These are phyloP conservation scores for Camellia japonica DNA, from an alignment of 148 eudicot genomes.

Conservation along the genomic window DNA sequence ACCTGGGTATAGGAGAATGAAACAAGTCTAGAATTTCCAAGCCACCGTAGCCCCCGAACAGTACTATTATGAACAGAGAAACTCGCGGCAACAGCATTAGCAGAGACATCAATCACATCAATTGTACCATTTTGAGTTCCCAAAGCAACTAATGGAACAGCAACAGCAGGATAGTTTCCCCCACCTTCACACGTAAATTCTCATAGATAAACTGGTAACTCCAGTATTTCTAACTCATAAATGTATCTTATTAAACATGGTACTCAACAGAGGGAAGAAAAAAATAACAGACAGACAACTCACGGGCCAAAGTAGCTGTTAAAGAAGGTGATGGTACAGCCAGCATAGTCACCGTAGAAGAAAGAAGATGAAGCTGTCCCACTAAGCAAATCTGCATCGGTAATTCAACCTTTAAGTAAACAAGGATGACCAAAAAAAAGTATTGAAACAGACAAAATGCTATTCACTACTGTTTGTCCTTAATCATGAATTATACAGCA, in stretches of 20 bases:
- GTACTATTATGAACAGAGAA: constrained; percentile 72
- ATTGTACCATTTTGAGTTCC: constrained; percentile 91
- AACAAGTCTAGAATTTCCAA: constrained; percentile 91
- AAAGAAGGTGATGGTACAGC: constrained; percentile 99
- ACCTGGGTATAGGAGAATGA: constrained; percentile 93
- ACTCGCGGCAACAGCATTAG: constrained; percentile 84
- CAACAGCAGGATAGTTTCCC: constrained; percentile 92
- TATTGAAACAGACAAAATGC: not conserved
- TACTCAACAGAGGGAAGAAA: constrained; percentile 16
- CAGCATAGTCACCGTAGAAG: constrained; percentile 84
- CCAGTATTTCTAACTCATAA: constrained; percentile 8
- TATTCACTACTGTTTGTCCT: not conserved
- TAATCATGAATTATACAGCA: not conserved
- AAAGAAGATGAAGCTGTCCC: constrained; percentile 97
- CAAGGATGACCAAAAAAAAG: constrained; percentile 10
- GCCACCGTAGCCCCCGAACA: constrained; percentile 96
- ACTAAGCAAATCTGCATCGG: constrained; percentile 70
- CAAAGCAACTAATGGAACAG: constrained; percentile 94
- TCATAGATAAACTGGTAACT: constrained; percentile 19
- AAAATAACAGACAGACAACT: constrained; percentile 38
- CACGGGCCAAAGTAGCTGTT: constrained; percentile 93
- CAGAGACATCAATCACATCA: constrained; percentile 86
- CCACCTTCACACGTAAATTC: constrained; percentile 63
- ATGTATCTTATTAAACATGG: not conserved
- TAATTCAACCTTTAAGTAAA: constrained; percentile 13